Conservation (phyloP, 176 grass and related monocot genomes). For the Hordeum marinum region DNA sequence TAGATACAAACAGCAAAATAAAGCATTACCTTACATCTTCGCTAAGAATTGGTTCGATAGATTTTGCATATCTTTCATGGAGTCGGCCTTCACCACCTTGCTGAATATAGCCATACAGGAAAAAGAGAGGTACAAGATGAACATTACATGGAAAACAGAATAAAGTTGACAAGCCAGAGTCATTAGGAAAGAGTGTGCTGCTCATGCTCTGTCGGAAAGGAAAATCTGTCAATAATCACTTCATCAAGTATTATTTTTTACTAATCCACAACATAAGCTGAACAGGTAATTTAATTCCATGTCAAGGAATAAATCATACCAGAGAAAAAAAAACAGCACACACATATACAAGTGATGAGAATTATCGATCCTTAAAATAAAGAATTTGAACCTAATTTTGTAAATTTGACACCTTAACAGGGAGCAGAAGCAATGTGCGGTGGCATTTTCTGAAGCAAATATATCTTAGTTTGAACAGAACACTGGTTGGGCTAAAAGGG, state of each 20-base stretch:
- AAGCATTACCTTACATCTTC: conserved; percentile 76
- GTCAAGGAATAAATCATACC: conserved; percentile 13
- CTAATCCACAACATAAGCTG: not conserved
- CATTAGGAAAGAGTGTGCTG: not conserved
- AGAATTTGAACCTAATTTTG: conserved; percentile 5
- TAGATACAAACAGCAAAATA: conserved; percentile 2
- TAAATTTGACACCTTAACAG: not conserved
- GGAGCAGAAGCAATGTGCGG: not conserved
- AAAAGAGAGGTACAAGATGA: conserved; percentile 3
- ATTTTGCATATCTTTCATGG: conserved; percentile 68
- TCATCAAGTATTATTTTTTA: not conserved
- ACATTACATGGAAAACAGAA: not conserved
- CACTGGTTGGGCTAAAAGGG: not conserved
- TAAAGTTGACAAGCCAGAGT: conserved; percentile 21
- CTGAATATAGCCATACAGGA: conserved; percentile 42
- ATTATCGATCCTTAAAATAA: not conserved
- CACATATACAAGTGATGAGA: not conserved
- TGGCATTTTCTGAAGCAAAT: not conserved
- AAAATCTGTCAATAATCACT: not conserved
- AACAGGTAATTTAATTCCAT: conserved; percentile 1
- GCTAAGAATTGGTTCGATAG: conserved; percentile 69
- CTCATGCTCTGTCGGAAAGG: not conserved
- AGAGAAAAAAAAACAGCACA: not conserved
- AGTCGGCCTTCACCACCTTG: conserved; percentile 85
- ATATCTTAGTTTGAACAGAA: not conserved